Base-by-base conservation (phyloP, 2,329 filamentous ascomycete species). In the Orbilia brochopaga region DNA sequence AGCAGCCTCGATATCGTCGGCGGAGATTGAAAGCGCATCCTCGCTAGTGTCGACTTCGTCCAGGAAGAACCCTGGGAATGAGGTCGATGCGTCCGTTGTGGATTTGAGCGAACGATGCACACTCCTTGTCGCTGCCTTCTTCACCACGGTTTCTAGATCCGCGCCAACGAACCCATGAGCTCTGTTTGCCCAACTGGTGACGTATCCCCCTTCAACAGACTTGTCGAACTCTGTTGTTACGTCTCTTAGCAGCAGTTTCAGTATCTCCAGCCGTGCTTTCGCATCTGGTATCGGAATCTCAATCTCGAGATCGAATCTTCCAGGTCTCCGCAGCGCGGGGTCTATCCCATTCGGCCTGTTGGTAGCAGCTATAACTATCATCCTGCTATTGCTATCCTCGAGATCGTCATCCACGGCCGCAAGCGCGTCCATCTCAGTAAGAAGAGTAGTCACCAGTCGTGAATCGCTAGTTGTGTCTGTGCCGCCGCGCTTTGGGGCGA, bases 1-100 rank as follows among this genome's bases (percentile, higher is more conserved):
- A 0, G 87, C 86, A 4, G 77, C 73, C 53, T 83, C 80, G 58
- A 85, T 82, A 74, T 85, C 83, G n/a, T 79, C 76, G 19, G 55
- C 56, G 10, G 67, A 72, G 46, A 72, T 60, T 13, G 67, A 72
- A 19, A 72, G 52, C 4, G 50, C 35, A 7, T n/a, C 52, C 17
- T 72, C 55, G 19, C 42, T 30, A 15, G 35, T 51, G 21, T 72
- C 67, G 17, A 72, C 55, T 0, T 60, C 55, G 44, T 72, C 67
- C 13, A 72, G 19, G 42, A 72, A 72, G 32, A 72, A 72, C 2
- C 67, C 67, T 17, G 55, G 50, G n/a, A 72, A 72, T 15, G 37
- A 35, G 37, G 56, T 13, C 1, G n/a, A 15, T 2, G 15, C 21
- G 3, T 52, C 50, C 1, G 42, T 56, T 21, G 15, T 40, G 11